Conservation (phyloP, 2,329 filamentous ascomycete species). For the Verticillium nubilum region DNA sequence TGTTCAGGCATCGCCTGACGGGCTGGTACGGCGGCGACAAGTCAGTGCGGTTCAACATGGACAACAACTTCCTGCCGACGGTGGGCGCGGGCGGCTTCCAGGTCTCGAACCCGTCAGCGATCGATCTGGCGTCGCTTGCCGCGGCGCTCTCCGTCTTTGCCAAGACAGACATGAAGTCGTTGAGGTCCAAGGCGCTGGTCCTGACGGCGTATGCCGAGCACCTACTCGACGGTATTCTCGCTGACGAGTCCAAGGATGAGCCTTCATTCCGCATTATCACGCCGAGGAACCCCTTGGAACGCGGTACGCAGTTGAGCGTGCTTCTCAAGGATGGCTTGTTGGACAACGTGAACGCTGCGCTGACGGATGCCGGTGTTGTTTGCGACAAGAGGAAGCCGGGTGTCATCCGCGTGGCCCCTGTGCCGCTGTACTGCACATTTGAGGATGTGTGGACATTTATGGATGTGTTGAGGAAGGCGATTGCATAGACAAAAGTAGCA, state of each 20-base stretch:
- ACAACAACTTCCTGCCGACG: slow-evolving; percentile 65
- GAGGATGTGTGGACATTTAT: slow-evolving; percentile 58
- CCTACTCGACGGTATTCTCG: slow-evolving; percentile 46
- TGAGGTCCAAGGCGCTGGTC: slow-evolving; percentile 66
- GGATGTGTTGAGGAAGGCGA: slow-evolving; percentile 27
- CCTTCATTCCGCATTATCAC: slow-evolving; percentile 61
- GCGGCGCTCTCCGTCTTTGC: slow-evolving; percentile 71
- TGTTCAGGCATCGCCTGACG: slow-evolving; percentile 56
- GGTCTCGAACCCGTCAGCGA: slow-evolving; percentile 67
- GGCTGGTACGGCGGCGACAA: slow-evolving; percentile 79
- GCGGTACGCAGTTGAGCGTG: slow-evolving; percentile 77
- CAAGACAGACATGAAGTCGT: slow-evolving; percentile 60
- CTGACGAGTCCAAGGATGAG: slow-evolving; percentile 18
- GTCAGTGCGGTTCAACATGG: slow-evolving; percentile 64
- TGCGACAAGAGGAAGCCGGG: slow-evolving; percentile 81
- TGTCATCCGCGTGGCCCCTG: slow-evolving; percentile 78
- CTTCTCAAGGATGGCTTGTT: slow-evolving; percentile 62
- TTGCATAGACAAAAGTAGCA: slow-evolving; percentile 6
- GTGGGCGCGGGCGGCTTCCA: slow-evolving; percentile 70
- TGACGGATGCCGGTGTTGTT: slow-evolving; percentile 67
- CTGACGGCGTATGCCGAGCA: slow-evolving; percentile 74
- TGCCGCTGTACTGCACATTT: slow-evolving; percentile 79
- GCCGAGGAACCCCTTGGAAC: slow-evolving; percentile 58
- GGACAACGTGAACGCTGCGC: slow-evolving; percentile 56
- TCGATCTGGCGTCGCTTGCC: slow-evolving; percentile 71